A percentile compares a stretch with the other conserved stretches of the same genome.
Evolutionary conservation across 2,329 filamentous ascomycete species (phyloP).

Genomic region (Sodiomyces alkalinus): DNA sequence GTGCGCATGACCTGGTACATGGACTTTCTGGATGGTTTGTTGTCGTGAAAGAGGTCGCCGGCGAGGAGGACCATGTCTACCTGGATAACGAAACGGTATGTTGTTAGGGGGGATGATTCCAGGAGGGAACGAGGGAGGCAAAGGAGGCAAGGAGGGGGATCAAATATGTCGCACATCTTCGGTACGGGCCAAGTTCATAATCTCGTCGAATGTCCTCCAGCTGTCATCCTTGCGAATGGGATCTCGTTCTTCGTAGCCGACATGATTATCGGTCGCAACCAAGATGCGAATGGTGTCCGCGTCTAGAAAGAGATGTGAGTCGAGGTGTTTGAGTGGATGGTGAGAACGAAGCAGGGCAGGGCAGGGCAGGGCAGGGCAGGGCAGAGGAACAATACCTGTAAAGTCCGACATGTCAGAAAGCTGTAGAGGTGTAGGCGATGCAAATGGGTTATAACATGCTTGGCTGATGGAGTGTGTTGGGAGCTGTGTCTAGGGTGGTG

Average conservation of each 20-base stretch:
- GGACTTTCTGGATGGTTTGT: conserved; percentile 87
- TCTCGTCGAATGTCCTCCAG: conserved; percentile 91
- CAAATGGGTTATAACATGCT: too few species aligned
- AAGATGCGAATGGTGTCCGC: conserved; percentile 88
- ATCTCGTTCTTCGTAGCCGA: conserved; percentile 89
- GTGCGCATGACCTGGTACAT: conserved; percentile 97
- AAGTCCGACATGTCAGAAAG: background rate
- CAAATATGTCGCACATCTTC: conserved; percentile 46
- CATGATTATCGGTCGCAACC: conserved; percentile 92
- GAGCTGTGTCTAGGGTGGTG: too few species aligned
- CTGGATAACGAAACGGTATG: too few species aligned
- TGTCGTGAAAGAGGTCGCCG: conserved; percentile 94
- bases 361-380: too few species aligned
- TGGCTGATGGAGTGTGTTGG: too few species aligned
- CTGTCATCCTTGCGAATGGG: conserved; percentile 91
- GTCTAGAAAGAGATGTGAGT: conserved; percentile 20
- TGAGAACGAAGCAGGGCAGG: too few species aligned
- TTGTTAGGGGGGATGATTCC: too few species aligned
- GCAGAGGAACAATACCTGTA: too few species aligned
- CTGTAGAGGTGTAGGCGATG: background rate
- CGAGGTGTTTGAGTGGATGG: too few species aligned
- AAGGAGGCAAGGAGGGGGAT: background rate
- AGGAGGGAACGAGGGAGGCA: background rate
- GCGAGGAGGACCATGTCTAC: conserved; percentile 94
- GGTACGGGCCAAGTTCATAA: conserved; percentile 75